A percentile compares a stretch with the other conserved stretches of the same genome.
Conservation (phyloP, 2,329 filamentous ascomycete species). For the Verticillium klebahnii region DNA sequence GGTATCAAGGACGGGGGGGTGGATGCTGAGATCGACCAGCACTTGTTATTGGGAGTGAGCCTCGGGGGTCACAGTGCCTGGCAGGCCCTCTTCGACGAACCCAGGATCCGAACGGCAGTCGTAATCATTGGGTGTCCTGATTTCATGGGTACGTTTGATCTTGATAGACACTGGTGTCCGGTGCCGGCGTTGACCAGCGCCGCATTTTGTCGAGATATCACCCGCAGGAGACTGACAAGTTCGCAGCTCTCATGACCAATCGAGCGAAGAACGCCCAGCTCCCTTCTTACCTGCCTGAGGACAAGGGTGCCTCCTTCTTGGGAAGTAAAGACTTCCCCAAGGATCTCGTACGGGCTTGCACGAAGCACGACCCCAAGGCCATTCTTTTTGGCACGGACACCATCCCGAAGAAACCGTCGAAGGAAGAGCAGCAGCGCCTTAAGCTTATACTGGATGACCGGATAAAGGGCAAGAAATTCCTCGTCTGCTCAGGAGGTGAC, state of each 20-base stretch:
- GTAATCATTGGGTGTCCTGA: slow-evolving; percentile 87
- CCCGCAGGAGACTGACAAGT: neutral
- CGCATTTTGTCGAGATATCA: neutral
- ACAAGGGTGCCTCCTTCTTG: slow-evolving; percentile 60
- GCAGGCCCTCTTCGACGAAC: slow-evolving; percentile 76
- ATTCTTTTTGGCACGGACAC: slow-evolving; percentile 57
- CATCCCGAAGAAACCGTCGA: slow-evolving; percentile 24
- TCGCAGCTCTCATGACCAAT: slow-evolving; percentile 62
- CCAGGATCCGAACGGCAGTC: slow-evolving; percentile 72
- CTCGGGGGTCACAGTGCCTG: slow-evolving; percentile 85
- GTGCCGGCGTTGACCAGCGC: neutral
- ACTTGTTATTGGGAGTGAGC: slow-evolving; percentile 77
- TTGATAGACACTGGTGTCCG: neutral
- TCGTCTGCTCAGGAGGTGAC: slow-evolving; percentile 59
- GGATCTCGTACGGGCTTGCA: slow-evolving; percentile 58
- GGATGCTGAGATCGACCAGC: slow-evolving; percentile 44
- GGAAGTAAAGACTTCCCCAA: slow-evolving; percentile 74
- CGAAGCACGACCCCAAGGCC: slow-evolving; percentile 68
- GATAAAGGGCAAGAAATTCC: slow-evolving; percentile 58
- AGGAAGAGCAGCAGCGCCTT: slow-evolving; percentile 37
- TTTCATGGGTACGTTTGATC: slow-evolving; percentile 53
- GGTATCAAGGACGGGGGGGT: slow-evolving; percentile 6
- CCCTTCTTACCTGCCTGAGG: slow-evolving; percentile 50
- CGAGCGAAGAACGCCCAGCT: slow-evolving; percentile 70
- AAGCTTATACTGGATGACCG: slow-evolving; percentile 39